Conservation (phyloP, 202 grass and related monocot genomes). For the Saccharum hybrid region DNA sequence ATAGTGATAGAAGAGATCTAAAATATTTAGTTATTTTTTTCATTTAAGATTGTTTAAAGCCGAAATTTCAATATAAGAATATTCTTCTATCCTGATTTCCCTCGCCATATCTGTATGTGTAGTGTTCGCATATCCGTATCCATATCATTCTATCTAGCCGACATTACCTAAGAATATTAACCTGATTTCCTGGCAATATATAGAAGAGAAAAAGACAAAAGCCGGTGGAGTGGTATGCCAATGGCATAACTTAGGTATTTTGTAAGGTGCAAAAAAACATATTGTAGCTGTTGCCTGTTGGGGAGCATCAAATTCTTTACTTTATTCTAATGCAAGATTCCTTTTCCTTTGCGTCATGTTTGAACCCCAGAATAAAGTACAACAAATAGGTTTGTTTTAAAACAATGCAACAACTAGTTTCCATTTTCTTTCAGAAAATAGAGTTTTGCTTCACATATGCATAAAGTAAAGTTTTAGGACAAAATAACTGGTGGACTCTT, state of each 20-base stretch:
- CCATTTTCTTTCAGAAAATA: neutral
- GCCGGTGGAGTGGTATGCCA: neutral
- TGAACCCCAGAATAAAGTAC: constrained; percentile 18
- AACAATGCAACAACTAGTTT: constrained; percentile 13
- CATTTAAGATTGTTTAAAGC: too few relatives aligned
- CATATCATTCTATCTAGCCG: too few relatives aligned
- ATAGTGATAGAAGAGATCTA: too few relatives aligned
- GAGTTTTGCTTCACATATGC: constrained; percentile 1
- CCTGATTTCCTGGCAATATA: constrained; percentile 27
- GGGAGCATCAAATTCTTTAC: constrained; percentile 41
- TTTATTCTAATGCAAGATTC: constrained; percentile 36
- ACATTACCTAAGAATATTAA: constrained; percentile 32
- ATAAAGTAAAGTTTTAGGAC: neutral
- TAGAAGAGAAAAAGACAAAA: constrained; percentile 31
- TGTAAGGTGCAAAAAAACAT: constrained; percentile 41
- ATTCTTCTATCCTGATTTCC: too few relatives aligned
- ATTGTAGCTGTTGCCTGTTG: neutral
- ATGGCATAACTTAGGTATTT: constrained; percentile 39
- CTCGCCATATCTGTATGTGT: neutral
- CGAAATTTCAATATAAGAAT: too few relatives aligned
- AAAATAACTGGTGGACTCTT: neutral
- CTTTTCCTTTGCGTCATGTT: constrained; percentile 17
- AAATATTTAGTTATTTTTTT: too few relatives aligned
- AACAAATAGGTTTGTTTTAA: constrained; percentile 27
- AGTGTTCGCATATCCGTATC: neutral